Evolutionary conservation across 129 eudicot species (phyloP).

Genomic region (Sambucus nigra): DNA sequence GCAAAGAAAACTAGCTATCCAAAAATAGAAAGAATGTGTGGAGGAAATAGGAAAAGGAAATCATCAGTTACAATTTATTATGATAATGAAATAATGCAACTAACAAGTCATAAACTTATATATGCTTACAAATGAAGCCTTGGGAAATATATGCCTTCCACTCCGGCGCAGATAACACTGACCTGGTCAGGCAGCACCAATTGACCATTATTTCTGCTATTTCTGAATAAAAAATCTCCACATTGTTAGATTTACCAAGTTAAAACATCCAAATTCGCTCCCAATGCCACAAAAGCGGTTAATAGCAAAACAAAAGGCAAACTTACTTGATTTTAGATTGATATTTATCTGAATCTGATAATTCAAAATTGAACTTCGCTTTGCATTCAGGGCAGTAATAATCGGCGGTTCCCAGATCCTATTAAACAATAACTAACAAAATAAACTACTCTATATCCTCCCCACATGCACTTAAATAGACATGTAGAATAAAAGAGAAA

Average conservation of each 20-base stretch:
- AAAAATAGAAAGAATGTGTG: background rate
- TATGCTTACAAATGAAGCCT: conserved; percentile 84
- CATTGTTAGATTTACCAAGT: conserved; percentile 1
- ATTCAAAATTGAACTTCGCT: conserved; percentile 72
- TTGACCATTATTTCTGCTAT: conserved; percentile 42
- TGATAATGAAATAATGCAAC: conserved; percentile 1
- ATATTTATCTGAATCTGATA: conserved; percentile 64
- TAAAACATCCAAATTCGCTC: background rate
- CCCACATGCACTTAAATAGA: background rate
- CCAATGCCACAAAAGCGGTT: background rate
- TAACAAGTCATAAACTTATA: conserved; percentile 2
- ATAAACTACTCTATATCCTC: conserved; percentile 1
- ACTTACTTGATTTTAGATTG: conserved; percentile 52
- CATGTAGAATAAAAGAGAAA: background rate
- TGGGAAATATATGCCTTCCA: conserved; percentile 74
- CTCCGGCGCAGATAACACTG: conserved; percentile 60
- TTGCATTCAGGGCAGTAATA: conserved; percentile 88
- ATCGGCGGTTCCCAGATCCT: conserved; percentile 64
- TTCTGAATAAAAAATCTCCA: conserved; percentile 16
- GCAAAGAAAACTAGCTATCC: background rate
- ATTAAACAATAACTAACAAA: conserved; percentile 8
- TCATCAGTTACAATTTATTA: background rate
- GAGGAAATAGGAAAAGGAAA: too few relatives aligned
- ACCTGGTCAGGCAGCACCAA: conserved; percentile 57
- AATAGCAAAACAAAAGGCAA: conserved; percentile 1